Percentiles rank a stretch among this genome's conserved stretches.
Conservation (phyloP, 768 basidiomycete species). For the Podaxis sp. region DNA sequence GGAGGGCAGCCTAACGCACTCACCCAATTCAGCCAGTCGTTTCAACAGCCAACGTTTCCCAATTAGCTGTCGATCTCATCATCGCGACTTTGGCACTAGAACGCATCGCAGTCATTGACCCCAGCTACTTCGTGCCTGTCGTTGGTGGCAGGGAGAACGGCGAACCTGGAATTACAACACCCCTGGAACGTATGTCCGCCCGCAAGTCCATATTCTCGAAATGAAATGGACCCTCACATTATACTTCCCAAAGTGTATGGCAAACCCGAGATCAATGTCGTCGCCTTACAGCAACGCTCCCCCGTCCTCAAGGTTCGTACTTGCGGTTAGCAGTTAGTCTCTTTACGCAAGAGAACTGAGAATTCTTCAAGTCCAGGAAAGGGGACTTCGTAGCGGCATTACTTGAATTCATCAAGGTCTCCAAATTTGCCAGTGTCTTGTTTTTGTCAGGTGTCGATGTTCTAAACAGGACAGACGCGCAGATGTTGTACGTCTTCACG, state of each 20-base stretch:
- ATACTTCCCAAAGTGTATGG: slow-evolving; percentile 58
- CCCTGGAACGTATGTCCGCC: slow-evolving; percentile 65
- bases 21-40: slow-evolving; percentile 56
- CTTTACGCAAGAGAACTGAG: slow-evolving; percentile 4
- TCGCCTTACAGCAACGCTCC: slow-evolving; percentile 76
- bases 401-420: slow-evolving; percentile 53
- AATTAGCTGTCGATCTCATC: slow-evolving; percentile 74
- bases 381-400: slow-evolving; percentile 62
- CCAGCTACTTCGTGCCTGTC: slow-evolving; percentile 65
- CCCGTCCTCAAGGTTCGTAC: slow-evolving; percentile 68
- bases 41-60: slow-evolving; percentile 80
- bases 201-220: slow-evolving; percentile 5
- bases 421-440: slow-evolving; percentile 51
- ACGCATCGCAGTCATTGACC: slow-evolving; percentile 63
- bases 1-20: slow-evolving; percentile 13
- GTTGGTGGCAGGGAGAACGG: slow-evolving; percentile 70
- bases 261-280: slow-evolving; percentile 43
- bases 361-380: slow-evolving; percentile 54
- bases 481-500: slow-evolving; percentile 62
- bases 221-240: slow-evolving; percentile 12
- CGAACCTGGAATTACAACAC: slow-evolving; percentile 62
- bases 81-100: slow-evolving; percentile 63
- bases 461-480: slow-evolving; percentile 70
- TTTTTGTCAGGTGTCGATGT: slow-evolving; percentile 78
- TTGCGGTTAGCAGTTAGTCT: neutral